phyloP scores from a whole-genome alignment of 2,329 filamentous ascomycete species.

The Zopfia rhizophila region DNA sequence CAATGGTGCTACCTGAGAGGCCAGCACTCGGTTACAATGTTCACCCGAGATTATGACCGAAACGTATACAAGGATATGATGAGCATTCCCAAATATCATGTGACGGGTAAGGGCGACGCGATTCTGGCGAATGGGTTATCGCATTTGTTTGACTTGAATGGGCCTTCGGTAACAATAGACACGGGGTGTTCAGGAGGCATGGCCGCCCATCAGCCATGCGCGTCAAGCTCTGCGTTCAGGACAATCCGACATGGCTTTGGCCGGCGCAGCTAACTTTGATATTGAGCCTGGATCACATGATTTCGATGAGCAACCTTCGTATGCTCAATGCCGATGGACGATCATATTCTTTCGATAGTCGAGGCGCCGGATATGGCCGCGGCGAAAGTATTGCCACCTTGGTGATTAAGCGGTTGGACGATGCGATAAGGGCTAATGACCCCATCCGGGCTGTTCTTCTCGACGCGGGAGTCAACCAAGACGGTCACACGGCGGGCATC shows the following conservation, averaged over 20 bases:
- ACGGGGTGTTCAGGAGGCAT: conserved; percentile 16
- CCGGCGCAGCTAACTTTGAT: not conserved
- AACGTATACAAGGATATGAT: conserved; percentile 28
- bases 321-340: conserved; percentile 4
- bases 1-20: no score
- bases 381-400: conserved; percentile 64
- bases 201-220: conserved; percentile 23
- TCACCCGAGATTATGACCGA: conserved; percentile 32
- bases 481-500: conserved; percentile 65
- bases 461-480: conserved; percentile 51
- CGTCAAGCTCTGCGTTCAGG: not conserved
- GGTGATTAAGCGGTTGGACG: conserved; percentile 65
- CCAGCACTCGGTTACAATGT: no score
- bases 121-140: conserved; percentile 24
- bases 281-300: conserved; percentile 8
- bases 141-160: conserved; percentile 6
- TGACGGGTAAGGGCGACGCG: conserved; percentile 12
- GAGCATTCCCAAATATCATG: conserved; percentile 25
- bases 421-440: conserved; percentile 67
- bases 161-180: conserved; percentile 9
- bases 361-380: conserved; percentile 28
- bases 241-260: conserved; percentile 4
- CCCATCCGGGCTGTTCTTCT: conserved; percentile 55
- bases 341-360: no score
- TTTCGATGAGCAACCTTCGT: conserved; percentile 9